These are phyloP conservation scores for Erysiphe pisi DNA, from an alignment of 2,329 filamentous ascomycete genomes.

Conservation along the genomic window DNA sequence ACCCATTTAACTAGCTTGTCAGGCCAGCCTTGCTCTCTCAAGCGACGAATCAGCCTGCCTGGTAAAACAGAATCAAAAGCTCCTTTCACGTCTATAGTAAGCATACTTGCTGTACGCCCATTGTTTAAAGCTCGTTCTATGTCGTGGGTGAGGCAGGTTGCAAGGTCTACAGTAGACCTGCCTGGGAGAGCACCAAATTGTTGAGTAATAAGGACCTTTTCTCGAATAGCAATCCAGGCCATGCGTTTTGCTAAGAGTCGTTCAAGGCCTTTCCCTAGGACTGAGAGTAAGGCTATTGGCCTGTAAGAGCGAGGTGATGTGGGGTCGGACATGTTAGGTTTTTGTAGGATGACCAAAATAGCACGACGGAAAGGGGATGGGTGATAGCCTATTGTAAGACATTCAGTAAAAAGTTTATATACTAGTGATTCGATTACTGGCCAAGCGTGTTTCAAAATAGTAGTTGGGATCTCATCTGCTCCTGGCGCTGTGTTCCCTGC, in stretches of 20 bases:
- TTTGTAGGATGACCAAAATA: neutral
- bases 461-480: too few species aligned
- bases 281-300: neutral
- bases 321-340: neutral
- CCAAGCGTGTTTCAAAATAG: too few species aligned
- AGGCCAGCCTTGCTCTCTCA: neutral
- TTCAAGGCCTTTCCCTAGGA: conserved; percentile 2
- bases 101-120: neutral
- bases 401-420: too few species aligned
- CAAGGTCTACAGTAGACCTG: neutral
- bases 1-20: neutral
- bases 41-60: neutral
- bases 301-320: neutral
- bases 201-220: neutral
- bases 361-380: neutral
- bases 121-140: neutral
- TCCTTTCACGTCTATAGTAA: neutral
- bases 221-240: neutral
- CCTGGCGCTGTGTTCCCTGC: too few species aligned
- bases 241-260: neutral
- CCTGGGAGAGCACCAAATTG: neutral
- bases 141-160: neutral
- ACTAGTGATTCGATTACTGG: too few species aligned
- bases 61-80: neutral
- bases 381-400: too few species aligned